These are phyloP conservation scores for Cornus kousa DNA, from an alignment of 148 eudicot genomes.

Conservation along the genomic window DNA sequence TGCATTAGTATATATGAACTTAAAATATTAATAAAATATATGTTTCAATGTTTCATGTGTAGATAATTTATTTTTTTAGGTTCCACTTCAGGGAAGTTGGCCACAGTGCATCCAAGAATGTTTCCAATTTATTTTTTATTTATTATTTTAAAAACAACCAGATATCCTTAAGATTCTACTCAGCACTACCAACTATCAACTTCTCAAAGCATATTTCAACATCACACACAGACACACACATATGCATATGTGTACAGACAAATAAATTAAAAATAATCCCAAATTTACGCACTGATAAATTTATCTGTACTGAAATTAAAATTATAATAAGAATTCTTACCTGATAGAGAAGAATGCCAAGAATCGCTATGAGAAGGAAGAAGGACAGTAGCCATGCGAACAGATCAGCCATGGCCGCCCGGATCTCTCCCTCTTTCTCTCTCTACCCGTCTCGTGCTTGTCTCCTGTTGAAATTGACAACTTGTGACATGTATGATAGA, in stretches of 20 bases:
- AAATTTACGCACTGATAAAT: no score
- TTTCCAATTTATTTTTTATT: neutral
- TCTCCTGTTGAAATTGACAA: neutral
- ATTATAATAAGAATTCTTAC: conserved; percentile 2
- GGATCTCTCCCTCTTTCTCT: neutral
- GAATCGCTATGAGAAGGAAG: conserved; percentile 31
- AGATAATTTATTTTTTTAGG: no score
- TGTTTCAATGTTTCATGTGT: no score
- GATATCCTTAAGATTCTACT: neutral
- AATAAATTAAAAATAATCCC: no score
- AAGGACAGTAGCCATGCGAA: conserved; percentile 48
- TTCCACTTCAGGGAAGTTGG: no score
- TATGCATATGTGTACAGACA: no score
- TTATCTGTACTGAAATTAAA: no score
- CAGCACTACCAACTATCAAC: neutral
- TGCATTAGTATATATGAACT: no score
- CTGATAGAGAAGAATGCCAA: conserved; percentile 39
- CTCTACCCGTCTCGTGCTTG: neutral
- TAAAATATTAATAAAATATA: no score
- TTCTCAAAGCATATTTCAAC: no score
- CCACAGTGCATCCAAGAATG: neutral
- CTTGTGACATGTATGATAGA: neutral
- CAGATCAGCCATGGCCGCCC: conserved; percentile 35
- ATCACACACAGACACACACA: no score
- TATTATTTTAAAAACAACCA: no score